Percentiles rank a stretch among this genome's conserved stretches.
These are phyloP conservation scores for Aspergillus thermomutatus DNA, from an alignment of 2,329 filamentous ascomycete species.

Conservation along the genomic window DNA sequence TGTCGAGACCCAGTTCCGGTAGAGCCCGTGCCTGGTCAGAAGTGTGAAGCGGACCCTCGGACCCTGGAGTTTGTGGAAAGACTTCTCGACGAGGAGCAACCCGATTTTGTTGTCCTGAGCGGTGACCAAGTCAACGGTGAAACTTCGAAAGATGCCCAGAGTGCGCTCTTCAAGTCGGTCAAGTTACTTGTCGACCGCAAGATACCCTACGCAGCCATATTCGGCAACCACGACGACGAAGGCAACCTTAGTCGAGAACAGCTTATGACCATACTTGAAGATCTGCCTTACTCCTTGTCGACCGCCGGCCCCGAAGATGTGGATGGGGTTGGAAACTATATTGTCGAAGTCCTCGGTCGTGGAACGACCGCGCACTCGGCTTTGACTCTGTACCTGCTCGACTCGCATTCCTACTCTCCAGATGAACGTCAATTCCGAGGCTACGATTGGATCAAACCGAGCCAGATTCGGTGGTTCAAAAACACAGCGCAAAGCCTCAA, in stretches of 20 bases:
- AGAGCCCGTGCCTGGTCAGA: constrained; percentile 62
- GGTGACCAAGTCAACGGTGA: constrained; percentile 97
- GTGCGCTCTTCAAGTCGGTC: constrained; percentile 89
- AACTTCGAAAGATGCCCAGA: constrained; percentile 85
- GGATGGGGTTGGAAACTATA: constrained; percentile 92
- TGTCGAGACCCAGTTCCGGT: constrained; percentile 85
- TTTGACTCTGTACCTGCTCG: constrained; percentile 88
- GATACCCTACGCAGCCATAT: constrained; percentile 90
- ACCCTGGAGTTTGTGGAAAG: constrained; percentile 84
- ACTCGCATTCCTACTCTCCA: constrained; percentile 88
- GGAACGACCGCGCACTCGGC: constrained; percentile 80
- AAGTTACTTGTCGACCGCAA: constrained; percentile 79
- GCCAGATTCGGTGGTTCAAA: constrained; percentile 93
- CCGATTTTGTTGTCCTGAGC: constrained; percentile 84
- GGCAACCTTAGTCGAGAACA: constrained; percentile 70
- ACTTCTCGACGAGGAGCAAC: constrained; percentile 87
- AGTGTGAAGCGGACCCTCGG: constrained; percentile 86
- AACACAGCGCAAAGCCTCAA: constrained; percentile 71
- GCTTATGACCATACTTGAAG: constrained; percentile 83
- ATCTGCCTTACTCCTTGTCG: constrained; percentile 86
- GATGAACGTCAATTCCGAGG: constrained; percentile 85
- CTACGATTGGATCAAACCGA: constrained; percentile 95
- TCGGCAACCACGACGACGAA: constrained; percentile 97
- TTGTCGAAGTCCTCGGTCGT: constrained; percentile 81
- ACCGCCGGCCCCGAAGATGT: constrained; percentile 75